Conservation (phyloP, 495 filamentous ascomycete species). For the Talaromyces proteolyticus region DNA sequence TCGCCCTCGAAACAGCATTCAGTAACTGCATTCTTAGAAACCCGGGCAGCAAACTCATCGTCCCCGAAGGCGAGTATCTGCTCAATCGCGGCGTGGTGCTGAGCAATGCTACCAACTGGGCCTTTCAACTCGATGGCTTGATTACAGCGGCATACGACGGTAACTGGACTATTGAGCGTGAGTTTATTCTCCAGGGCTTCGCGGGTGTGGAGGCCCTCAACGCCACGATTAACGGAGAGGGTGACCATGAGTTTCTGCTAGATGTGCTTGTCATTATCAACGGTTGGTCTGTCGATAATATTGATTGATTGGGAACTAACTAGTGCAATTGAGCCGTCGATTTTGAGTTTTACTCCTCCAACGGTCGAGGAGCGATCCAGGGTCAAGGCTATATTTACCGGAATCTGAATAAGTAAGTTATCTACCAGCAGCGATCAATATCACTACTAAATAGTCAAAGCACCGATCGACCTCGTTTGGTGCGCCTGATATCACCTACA, state of each 20-base stretch:
- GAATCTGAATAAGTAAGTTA: constrained; percentile 15
- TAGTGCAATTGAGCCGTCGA: no score
- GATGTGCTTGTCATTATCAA: constrained; percentile 22
- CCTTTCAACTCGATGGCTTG: constrained; percentile 37
- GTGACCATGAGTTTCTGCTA: constrained; percentile 21
- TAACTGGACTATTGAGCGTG: constrained; percentile 25
- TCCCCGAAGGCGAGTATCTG: constrained; percentile 36
- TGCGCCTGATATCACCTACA: constrained; percentile 25
- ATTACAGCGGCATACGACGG: constrained; percentile 30
- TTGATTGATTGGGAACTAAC: neutral
- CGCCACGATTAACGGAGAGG: constrained; percentile 34
- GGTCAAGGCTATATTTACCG: constrained; percentile 38
- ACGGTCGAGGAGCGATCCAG: constrained; percentile 36
- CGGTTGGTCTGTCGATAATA: constrained; percentile 10
- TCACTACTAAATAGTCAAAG: constrained; percentile 1
- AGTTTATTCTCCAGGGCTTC: constrained; percentile 20
- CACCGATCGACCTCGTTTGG: constrained; percentile 21
- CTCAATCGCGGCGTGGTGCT: constrained; percentile 22
- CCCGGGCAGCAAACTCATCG: constrained; percentile 24
- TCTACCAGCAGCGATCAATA: neutral
- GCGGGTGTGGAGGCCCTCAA: constrained; percentile 21
- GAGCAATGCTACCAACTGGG: constrained; percentile 27
- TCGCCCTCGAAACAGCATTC: constrained; percentile 30
- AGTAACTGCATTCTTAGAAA: constrained; percentile 23
- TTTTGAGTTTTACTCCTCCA: constrained; percentile 39